These are phyloP conservation scores for Metschnikowia drakensbergensis DNA, from an alignment of 805 yeast species.

Conservation along the genomic window DNA sequence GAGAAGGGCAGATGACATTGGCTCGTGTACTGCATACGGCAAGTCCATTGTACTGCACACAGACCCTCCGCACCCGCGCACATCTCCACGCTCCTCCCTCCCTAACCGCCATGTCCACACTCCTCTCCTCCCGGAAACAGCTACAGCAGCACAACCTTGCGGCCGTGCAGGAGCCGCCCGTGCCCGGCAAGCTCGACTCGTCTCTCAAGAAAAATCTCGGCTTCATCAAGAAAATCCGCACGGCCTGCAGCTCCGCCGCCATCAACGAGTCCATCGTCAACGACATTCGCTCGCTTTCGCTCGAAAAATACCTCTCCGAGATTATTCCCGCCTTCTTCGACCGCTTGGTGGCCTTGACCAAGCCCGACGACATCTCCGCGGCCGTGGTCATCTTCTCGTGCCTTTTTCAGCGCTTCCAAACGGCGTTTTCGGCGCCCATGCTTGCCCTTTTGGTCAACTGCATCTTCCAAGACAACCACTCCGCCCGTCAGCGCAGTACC, in stretches of 20 bases:
- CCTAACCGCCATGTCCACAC: not conserved
- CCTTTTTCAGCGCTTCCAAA: conserved; percentile 70
- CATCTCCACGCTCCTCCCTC: not conserved
- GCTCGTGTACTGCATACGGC: not conserved
- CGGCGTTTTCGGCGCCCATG: conserved; percentile 11
- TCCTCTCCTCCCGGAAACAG: not conserved
- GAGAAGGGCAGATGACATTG: too few species aligned
- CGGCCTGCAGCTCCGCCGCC: conserved; percentile 49
- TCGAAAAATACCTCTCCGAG: conserved; percentile 75
- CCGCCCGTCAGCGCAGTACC: conserved; percentile 8
- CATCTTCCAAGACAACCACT: conserved; percentile 2
- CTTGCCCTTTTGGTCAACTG: conserved; percentile 12
- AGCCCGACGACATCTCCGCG: conserved; percentile 56
- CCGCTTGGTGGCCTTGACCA: conserved; percentile 50
- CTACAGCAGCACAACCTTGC: not conserved
- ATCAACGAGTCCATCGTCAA: conserved; percentile 40
- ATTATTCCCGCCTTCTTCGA: conserved; percentile 60
- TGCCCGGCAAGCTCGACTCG: conserved; percentile 50
- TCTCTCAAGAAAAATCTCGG: conserved; percentile 80
- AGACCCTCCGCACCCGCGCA: not conserved
- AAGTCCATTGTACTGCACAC: too few species aligned
- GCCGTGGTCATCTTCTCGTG: conserved; percentile 66
- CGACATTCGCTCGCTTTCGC: conserved; percentile 58
- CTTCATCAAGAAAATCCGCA: conserved; percentile 65
- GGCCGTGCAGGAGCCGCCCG: not conserved